Percentiles rank a stretch among this genome's conserved stretches.
Conservation (phyloP, 345 rosid genomes). For the Clarkia xantiana region DNA sequence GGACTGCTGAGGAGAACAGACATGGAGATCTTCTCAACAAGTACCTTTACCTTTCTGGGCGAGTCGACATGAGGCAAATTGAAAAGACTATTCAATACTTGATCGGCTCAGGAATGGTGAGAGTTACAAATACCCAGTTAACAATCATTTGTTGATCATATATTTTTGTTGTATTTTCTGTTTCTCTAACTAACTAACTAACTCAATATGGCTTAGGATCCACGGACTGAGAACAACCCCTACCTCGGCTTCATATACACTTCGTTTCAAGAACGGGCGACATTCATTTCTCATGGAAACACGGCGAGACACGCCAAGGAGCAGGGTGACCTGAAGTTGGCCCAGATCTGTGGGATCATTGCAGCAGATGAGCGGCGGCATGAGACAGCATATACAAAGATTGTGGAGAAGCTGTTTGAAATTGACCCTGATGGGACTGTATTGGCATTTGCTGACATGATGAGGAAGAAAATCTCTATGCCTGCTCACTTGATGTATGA, state of each 20-base stretch:
- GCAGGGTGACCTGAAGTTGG: slow-evolving; percentile 65
- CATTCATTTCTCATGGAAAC: slow-evolving; percentile 90
- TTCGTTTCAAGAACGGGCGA: slow-evolving; percentile 93
- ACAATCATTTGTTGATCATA: not conserved
- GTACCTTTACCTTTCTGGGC: slow-evolving; percentile 55
- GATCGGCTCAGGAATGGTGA: slow-evolving; percentile 70
- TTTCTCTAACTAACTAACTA: too few species aligned
- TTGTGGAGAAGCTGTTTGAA: slow-evolving; percentile 75
- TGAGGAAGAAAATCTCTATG: slow-evolving; percentile 32
- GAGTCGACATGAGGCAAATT: slow-evolving; percentile 58
- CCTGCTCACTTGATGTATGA: slow-evolving; percentile 84
- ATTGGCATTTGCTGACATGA: slow-evolving; percentile 79
- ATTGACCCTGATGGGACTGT: slow-evolving; percentile 80
- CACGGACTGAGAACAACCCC: slow-evolving; percentile 72
- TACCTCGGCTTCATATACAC: slow-evolving; percentile 93
- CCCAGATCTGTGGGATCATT: slow-evolving; percentile 77
- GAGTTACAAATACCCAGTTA: not conserved
- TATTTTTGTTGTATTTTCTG: too few species aligned
- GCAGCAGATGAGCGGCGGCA: slow-evolving; percentile 93
- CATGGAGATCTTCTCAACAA: slow-evolving; percentile 60
- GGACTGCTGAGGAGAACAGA: slow-evolving; percentile 72
- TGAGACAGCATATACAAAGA: slow-evolving; percentile 84
- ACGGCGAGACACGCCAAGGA: slow-evolving; percentile 90
- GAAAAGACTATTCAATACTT: slow-evolving; percentile 66
- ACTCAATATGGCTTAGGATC: slow-evolving; percentile 34